Percentiles rank a stretch among this genome's conserved stretches.
phyloP scores from a whole-genome alignment of 2,329 filamentous ascomycete species.

The Tympanopsis confertula region DNA sequence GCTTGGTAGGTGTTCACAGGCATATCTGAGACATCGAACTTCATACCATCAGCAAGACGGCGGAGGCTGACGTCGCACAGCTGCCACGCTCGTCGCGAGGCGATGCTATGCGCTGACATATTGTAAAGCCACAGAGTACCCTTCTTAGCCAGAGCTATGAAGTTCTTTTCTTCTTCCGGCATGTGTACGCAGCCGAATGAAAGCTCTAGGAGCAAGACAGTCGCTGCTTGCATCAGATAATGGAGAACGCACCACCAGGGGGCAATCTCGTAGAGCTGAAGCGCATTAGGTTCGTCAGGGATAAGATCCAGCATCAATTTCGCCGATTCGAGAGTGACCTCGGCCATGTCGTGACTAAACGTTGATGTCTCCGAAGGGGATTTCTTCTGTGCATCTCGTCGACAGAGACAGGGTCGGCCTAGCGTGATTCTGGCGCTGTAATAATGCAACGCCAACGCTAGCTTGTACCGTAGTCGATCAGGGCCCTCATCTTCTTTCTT shows the following conservation, averaged over 20 bases:
- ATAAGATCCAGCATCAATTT: conserved; percentile 16
- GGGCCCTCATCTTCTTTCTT: background rate
- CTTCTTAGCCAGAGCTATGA: conserved; percentile 15
- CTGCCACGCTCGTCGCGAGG: conserved; percentile 16
- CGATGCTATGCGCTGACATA: conserved; percentile 14
- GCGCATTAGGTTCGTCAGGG: conserved; percentile 13
- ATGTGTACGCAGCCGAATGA: conserved; percentile 13
- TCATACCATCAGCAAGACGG: conserved; percentile 18
- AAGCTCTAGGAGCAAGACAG: conserved; percentile 21
- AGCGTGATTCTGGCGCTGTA: background rate
- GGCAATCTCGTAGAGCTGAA: conserved; percentile 14
- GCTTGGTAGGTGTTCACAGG: conserved; percentile 6
- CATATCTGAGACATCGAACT: conserved; percentile 19
- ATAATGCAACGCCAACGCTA: background rate
- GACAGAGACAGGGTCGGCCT: conserved; percentile 21
- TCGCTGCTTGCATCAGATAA: conserved; percentile 22
- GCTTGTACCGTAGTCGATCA: background rate
- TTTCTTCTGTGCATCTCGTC: conserved; percentile 13
- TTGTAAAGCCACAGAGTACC: conserved; percentile 17
- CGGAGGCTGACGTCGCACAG: conserved; percentile 9
- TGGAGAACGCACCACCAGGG: conserved; percentile 27
- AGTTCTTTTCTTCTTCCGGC: conserved; percentile 9
- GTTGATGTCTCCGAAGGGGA: conserved; percentile 13
- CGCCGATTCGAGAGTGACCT: conserved; percentile 18
- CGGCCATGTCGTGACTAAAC: conserved; percentile 17